Evolutionary conservation across 176 grass and related monocot genomes (phyloP), one percentile per base, ranked within the genome.

Genomic region (Oryza glaberrima): DNA sequence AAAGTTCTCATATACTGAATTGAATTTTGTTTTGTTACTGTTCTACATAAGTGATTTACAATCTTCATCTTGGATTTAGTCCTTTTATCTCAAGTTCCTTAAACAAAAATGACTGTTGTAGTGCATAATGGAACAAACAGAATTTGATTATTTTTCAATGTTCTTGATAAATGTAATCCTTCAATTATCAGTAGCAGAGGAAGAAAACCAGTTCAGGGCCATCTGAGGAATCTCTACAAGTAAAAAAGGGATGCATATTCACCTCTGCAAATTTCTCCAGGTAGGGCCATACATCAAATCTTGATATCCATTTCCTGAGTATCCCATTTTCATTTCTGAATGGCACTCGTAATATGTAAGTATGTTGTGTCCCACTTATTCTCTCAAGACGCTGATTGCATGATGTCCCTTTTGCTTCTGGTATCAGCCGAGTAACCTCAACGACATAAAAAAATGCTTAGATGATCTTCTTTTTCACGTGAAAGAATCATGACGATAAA

Each of bases 281-380:
- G 79, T 95, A 98, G 67, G 96, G 96, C 93, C 96, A 95, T 13
- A 98, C 91, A 87, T 98, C 96, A 83, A 98, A 98, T 84, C 91
- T 91, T 64, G 96, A 98, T 83, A 98, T 92, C 96, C 96, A 95
- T 90, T 98, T 95, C 78, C 60, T 87, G 9, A 94, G 69, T 88
- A 98, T 71, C 47, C 96, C 96, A 47, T 95, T 89, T 82, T 95
- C 80, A 78, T 79, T 98, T 85, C 61, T 89, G 70, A 98, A 95
- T 52, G 96, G 93, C 36, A 98, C 93, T 20, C 93, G 82, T 73
- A 98, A 81, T 74, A 98, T 95, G 71, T 71, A 92, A 58, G 91
- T 90, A 83, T 98, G 76, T 10, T 94, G 78, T 65, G 93, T 98
- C 68, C 96, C 96, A 89, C 80, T 92, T 75, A 98, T 88, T 84